Evolutionary conservation across 768 basidiomycete genomes (phyloP).

Genomic region (Daedaleopsis nitida): DNA sequence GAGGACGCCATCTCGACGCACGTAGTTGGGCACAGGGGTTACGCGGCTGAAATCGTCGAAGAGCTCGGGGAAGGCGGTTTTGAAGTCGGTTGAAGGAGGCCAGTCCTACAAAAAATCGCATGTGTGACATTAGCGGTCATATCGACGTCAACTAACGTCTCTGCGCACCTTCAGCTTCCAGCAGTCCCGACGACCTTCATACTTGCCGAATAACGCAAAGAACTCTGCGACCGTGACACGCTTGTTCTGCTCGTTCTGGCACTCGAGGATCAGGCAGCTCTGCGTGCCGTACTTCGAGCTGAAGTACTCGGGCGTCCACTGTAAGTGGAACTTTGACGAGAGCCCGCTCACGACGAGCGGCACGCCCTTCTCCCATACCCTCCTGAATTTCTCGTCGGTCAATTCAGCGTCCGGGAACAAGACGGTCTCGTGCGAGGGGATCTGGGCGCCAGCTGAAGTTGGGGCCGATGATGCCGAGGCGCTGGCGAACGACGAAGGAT

Average conservation of each 20-base stretch:
- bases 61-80: constrained; percentile 77
- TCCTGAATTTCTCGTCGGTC: constrained; percentile 60
- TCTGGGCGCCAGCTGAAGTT: not conserved
- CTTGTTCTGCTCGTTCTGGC: constrained; percentile 69
- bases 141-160: not conserved
- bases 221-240: constrained; percentile 74
- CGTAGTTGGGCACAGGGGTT: constrained; percentile 87
- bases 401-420: constrained; percentile 52
- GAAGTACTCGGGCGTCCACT: constrained; percentile 88
- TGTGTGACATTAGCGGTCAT: constrained; percentile 14
- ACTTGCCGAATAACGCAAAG: constrained; percentile 76
- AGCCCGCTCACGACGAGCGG: constrained; percentile 79
- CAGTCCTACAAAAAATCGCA: constrained; percentile 66
- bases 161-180: constrained; percentile 74
- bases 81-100: constrained; percentile 89
- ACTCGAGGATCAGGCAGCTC: constrained; percentile 76
- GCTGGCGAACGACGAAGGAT: constrained; percentile 14
- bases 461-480: constrained; percentile 12
- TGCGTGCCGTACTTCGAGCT: constrained; percentile 64
- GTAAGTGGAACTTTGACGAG: constrained; percentile 57
- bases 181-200: constrained; percentile 54
- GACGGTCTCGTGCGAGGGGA: constrained; percentile 50
- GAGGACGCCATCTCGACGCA: constrained; percentile 84
- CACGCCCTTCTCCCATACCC: constrained; percentile 72
- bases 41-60: constrained; percentile 83